phyloP scores from a whole-genome alignment of 371 early-diverging fungal genomes.

The Mucor indicus region DNA sequence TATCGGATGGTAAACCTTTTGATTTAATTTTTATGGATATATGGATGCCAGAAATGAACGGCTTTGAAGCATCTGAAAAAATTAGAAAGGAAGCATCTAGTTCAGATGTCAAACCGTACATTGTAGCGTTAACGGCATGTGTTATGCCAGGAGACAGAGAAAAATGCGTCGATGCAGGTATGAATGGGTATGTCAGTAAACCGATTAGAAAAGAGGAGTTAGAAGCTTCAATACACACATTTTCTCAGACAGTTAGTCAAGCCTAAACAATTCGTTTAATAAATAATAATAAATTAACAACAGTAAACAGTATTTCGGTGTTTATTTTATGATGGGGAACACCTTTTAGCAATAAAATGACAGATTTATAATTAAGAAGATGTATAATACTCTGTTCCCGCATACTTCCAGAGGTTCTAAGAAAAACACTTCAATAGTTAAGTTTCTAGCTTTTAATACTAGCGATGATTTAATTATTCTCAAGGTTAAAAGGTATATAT shows the following conservation, averaged over 20 bases:
- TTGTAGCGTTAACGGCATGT: constrained; percentile 56
- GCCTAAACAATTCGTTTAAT: too few species aligned
- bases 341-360: too few species aligned
- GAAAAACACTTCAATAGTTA: too few species aligned
- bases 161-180: constrained; percentile 46
- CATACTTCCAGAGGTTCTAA: too few species aligned
- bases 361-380: too few species aligned
- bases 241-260: constrained; percentile 13
- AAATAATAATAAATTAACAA: too few species aligned
- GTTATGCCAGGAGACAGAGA: constrained; percentile 56
- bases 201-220: constrained; percentile 47
- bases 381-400: too few species aligned
- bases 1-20: constrained; percentile 12
- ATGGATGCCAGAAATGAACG: constrained; percentile 61
- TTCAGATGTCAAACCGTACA: constrained; percentile 33
- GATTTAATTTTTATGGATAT: constrained; percentile 54
- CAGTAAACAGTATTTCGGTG: too few species aligned
- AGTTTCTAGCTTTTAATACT: too few species aligned
- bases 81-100: constrained; percentile 35
- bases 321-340: too few species aligned
- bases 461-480: too few species aligned
- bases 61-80: constrained; percentile 40
- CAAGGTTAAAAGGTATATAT: too few species aligned
- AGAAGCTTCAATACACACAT: constrained; percentile 27
- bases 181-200: constrained; percentile 39